Evolutionary conservation across 2,329 filamentous ascomycete species (phyloP).

Genomic region (Alternaria sp.): DNA sequence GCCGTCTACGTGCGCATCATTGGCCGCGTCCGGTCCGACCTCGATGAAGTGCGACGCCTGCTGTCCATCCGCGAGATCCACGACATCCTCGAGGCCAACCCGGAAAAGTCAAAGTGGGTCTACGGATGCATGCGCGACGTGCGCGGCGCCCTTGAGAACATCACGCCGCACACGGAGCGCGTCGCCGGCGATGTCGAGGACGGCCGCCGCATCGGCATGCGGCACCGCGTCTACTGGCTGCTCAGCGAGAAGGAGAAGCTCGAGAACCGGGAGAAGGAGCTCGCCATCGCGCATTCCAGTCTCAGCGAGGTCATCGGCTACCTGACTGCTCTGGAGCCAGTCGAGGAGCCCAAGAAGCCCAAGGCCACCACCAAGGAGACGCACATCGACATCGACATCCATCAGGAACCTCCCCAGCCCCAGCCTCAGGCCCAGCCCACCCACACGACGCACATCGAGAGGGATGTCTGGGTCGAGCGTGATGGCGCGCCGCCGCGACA

Average conservation of each 20-base stretch:
- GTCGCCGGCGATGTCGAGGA: slow-evolving; percentile 44
- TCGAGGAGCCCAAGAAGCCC: slow-evolving; percentile 28
- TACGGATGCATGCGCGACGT: slow-evolving; percentile 46
- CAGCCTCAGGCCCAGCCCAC: neutral
- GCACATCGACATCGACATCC: slow-evolving; percentile 42
- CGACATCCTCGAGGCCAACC: slow-evolving; percentile 46
- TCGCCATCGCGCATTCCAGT: slow-evolving; percentile 42
- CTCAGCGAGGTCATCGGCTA: slow-evolving; percentile 46
- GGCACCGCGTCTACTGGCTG: slow-evolving; percentile 48
- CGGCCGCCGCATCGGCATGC: slow-evolving; percentile 45
- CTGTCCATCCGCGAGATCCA: slow-evolving; percentile 47
- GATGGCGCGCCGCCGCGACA: slow-evolving; percentile 27
- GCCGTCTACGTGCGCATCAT: slow-evolving; percentile 50
- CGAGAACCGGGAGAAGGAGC: slow-evolving; percentile 47
- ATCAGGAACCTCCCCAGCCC: slow-evolving; percentile 22
- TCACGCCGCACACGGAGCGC: slow-evolving; percentile 46
- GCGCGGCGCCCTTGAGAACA: slow-evolving; percentile 47
- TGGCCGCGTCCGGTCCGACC: slow-evolving; percentile 45
- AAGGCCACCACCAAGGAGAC: slow-evolving; percentile 29
- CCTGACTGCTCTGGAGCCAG: slow-evolving; percentile 43
- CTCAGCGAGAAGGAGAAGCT: slow-evolving; percentile 51
- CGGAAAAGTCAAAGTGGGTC: slow-evolving; percentile 48
- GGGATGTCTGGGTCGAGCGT: slow-evolving; percentile 39
- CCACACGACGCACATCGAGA: slow-evolving; percentile 35
- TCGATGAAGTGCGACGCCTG: slow-evolving; percentile 48